These are phyloP conservation scores for Amyloporia xantha DNA, from an alignment of 768 basidiomycete species.

Conservation along the genomic window DNA sequence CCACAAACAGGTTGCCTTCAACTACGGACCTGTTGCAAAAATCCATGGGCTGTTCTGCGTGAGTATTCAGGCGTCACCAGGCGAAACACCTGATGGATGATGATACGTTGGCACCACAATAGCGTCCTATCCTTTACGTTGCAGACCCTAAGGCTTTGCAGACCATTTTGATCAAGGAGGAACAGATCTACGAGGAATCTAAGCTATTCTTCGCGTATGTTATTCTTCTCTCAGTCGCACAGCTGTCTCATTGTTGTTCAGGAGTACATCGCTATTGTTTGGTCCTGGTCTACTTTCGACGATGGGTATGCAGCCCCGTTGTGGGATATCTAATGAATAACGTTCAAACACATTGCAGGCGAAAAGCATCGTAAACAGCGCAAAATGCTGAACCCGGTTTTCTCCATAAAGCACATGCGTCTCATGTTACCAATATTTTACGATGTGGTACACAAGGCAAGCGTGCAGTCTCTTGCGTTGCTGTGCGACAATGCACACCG, in stretches of 20 bases:
- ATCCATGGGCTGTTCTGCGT: conserved; percentile 44
- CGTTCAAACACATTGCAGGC: too few species aligned
- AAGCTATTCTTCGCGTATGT: conserved; percentile 5
- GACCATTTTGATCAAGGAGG: conserved; percentile 14
- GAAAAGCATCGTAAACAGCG: conserved; percentile 17
- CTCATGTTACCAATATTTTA: conserved; percentile 17
- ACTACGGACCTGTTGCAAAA: conserved; percentile 39
- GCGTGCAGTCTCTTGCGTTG: background rate
- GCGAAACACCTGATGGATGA: too few species aligned
- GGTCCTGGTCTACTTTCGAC: conserved; percentile 16
- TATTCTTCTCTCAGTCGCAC: too few species aligned
- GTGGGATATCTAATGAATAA: too few species aligned
- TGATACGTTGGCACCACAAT: too few species aligned
- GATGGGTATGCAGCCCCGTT: conserved; percentile 6
- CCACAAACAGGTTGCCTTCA: conserved; percentile 8
- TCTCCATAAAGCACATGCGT: conserved; percentile 17
- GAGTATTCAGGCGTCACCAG: too few species aligned
- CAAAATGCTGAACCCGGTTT: conserved; percentile 19
- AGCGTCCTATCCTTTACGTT: conserved; percentile 32
- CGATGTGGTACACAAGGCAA: conserved; percentile 7
- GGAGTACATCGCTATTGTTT: too few species aligned
- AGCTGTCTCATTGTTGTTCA: too few species aligned
- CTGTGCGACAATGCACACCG: too few species aligned
- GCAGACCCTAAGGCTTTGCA: conserved; percentile 14
- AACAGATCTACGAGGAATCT: conserved; percentile 8